Conservation (phyloP, 2,329 filamentous ascomycete species). For the Tolypocladium endophyticum region DNA sequence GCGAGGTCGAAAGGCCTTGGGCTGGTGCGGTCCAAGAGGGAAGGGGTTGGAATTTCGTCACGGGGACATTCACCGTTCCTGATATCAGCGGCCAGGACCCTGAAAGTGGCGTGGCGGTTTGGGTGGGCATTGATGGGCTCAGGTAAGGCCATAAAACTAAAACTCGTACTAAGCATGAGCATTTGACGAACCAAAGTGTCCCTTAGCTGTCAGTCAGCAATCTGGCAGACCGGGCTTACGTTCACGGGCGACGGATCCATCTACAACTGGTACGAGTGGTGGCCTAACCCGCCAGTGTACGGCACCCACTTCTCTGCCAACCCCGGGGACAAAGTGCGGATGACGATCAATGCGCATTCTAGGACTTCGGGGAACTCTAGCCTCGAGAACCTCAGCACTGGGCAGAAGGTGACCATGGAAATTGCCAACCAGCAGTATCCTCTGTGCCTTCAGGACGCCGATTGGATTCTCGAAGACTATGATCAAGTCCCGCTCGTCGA, state of each 20-base stretch:
- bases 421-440: background rate
- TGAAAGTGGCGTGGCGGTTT: background rate
- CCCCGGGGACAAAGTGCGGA: background rate
- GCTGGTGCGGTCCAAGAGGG: background rate
- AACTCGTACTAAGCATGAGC: background rate
- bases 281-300: background rate
- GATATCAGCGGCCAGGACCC: background rate
- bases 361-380: background rate
- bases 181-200: background rate
- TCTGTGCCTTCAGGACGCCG: background rate
- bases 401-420: background rate
- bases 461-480: background rate
- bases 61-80: background rate
- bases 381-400: background rate
- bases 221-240: background rate
- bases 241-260: background rate
- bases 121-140: background rate
- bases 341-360: background rate
- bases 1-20: background rate
- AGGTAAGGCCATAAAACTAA: background rate
- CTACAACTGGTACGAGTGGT: background rate
- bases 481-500: background rate
- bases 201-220: background rate
- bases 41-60: background rate
- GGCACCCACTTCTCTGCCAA: background rate